These are phyloP conservation scores for Colletotrichum lupini DNA, from an alignment of 2,329 filamentous ascomycete species.

Conservation along the genomic window DNA sequence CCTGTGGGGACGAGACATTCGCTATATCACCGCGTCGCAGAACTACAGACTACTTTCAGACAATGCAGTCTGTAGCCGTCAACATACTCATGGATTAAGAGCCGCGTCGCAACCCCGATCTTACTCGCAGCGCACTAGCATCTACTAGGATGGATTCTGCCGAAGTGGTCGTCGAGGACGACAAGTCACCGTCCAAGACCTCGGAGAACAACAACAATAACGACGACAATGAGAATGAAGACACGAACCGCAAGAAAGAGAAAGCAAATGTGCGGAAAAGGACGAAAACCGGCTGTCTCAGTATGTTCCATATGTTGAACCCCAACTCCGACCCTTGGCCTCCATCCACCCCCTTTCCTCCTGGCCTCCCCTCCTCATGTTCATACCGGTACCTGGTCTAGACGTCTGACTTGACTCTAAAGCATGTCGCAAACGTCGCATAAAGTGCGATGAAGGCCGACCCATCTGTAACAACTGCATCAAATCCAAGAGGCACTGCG, in stretches of 20 bases:
- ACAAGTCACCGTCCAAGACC: conserved; percentile 44
- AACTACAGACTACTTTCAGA: conserved; percentile 1
- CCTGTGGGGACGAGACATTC: neutral
- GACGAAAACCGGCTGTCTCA: conserved; percentile 93
- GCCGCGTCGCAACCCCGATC: conserved; percentile 13
- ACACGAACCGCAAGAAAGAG: conserved; percentile 56
- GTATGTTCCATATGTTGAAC: conserved; percentile 59
- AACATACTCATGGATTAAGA: conserved; percentile 27
- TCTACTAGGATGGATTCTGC: conserved; percentile 44
- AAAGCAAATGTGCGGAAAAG: conserved; percentile 67
- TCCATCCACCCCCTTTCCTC: neutral
- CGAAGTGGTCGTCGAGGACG: conserved; percentile 39
- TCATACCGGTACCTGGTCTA: neutral
- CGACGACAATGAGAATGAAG: conserved; percentile 51
- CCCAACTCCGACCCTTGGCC: neutral
- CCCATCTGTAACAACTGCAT: conserved; percentile 86
- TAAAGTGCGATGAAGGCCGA: conserved; percentile 95
- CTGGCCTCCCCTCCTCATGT: neutral
- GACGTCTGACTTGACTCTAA: conserved; percentile 33
- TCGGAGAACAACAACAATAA: conserved; percentile 48
- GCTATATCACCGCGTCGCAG: neutral
- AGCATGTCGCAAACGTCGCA: conserved; percentile 93
- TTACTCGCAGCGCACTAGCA: conserved; percentile 24
- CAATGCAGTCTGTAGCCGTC: conserved; percentile 11
- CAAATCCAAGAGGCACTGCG: conserved; percentile 85